Percentiles rank a stretch among this genome's conserved stretches.
Evolutionary conservation across 306 rosid genomes (phyloP).

Genomic region (Vigna hirtella): DNA sequence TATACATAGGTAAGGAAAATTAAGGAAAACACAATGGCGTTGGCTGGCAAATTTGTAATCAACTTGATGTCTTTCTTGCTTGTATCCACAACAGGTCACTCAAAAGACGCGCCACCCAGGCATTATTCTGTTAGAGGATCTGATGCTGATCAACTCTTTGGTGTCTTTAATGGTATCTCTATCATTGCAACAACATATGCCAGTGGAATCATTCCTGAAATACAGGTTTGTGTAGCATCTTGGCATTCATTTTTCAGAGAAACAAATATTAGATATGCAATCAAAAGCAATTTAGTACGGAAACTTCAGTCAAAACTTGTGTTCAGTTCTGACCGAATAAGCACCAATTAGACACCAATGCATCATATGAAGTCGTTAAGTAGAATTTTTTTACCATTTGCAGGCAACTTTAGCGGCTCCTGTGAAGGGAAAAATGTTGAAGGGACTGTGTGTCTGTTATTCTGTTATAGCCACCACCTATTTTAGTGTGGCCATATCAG

Average conservation of each 20-base stretch:
- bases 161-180: constrained; percentile 72
- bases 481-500: constrained; percentile 71
- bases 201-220: constrained; percentile 85
- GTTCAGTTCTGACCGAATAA: constrained; percentile 26
- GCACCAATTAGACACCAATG: background rate
- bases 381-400: constrained; percentile 13
- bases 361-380: constrained; percentile 20
- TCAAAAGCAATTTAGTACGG: constrained; percentile 8
- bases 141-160: constrained; percentile 47
- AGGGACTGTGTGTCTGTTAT: constrained; percentile 78
- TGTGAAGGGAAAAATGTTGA: constrained; percentile 81
- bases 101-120: constrained; percentile 58
- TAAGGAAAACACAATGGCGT: background rate
- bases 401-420: constrained; percentile 91
- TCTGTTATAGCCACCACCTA: constrained; percentile 60
- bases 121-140: constrained; percentile 62
- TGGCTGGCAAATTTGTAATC: constrained; percentile 33
- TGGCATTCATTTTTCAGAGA: constrained; percentile 16
- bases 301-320: background rate
- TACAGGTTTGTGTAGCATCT: constrained; percentile 61
- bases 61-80: constrained; percentile 39
- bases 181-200: constrained; percentile 74
- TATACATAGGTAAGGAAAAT: constrained; percentile 61
- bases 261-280: background rate
- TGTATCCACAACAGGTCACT: constrained; percentile 57